Percentiles rank a stretch among this genome's conserved stretches.
These are phyloP conservation scores for Cytospora chrysosperma DNA, from an alignment of 2,329 filamentous ascomycete species.

Conservation along the genomic window DNA sequence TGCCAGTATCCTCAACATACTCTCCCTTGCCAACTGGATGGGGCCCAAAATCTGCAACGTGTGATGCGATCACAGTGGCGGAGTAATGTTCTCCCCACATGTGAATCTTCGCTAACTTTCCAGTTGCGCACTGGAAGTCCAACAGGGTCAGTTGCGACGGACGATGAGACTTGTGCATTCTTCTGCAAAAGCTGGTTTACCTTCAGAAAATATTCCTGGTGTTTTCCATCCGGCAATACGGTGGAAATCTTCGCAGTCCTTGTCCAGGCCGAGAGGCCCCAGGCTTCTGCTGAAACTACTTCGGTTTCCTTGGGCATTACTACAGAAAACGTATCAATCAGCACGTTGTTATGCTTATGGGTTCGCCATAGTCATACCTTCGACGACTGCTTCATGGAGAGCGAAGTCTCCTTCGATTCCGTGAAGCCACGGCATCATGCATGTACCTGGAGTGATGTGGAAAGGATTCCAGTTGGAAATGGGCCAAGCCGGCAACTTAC, in stretches of 20 bases:
- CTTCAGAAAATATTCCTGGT: not conserved
- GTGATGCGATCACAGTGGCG: not conserved
- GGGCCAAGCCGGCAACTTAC: too few species aligned
- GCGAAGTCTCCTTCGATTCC: not conserved
- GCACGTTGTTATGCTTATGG: not conserved
- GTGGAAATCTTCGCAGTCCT: not conserved
- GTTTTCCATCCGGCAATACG: not conserved
- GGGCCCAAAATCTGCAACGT: not conserved
- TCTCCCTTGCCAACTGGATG: not conserved
- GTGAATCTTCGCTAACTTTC: not conserved
- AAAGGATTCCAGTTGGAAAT: not conserved
- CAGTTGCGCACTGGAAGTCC: not conserved
- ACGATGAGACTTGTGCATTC: not conserved
- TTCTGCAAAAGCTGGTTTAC: not conserved
- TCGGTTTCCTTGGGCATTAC: not conserved
- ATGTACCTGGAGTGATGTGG: too few species aligned
- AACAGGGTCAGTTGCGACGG: not conserved
- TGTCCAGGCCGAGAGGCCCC: constrained; percentile 10
- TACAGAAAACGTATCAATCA: not conserved
- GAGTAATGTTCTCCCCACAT: constrained; percentile 9
- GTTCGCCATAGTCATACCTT: not conserved
- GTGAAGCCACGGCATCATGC: not conserved
- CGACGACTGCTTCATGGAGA: not conserved
- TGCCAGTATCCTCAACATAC: not conserved
- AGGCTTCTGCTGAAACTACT: not conserved